These are phyloP conservation scores for Penicillium sp. DNA, from an alignment of 2,329 filamentous ascomycete genomes.

Conservation along the genomic window DNA sequence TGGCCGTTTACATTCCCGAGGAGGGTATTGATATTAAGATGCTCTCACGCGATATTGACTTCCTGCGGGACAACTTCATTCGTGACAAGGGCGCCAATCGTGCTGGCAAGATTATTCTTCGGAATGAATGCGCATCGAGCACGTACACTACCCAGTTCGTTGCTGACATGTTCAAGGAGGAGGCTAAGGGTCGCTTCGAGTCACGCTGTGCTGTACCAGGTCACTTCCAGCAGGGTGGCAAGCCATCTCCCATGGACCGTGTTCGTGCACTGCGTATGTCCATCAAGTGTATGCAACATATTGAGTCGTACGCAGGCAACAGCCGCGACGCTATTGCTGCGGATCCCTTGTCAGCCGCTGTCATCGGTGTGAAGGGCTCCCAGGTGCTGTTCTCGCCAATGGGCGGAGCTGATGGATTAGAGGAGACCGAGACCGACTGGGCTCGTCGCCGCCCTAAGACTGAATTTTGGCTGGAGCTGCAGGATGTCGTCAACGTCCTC, in stretches of 20 bases:
- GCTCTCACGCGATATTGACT: constrained; percentile 85
- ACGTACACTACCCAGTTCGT: constrained; percentile 93
- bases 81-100: constrained; percentile 84
- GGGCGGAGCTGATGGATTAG: constrained; percentile 63
- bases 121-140: constrained; percentile 89
- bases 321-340: constrained; percentile 67
- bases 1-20: constrained; percentile 94
- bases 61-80: constrained; percentile 81
- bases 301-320: constrained; percentile 74
- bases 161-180: constrained; percentile 91
- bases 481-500: constrained; percentile 79
- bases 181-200: constrained; percentile 89
- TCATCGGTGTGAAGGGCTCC: constrained; percentile 92
- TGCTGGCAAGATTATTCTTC: constrained; percentile 90
- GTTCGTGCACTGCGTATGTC: constrained; percentile 88
- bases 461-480: constrained; percentile 82
- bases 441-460: constrained; percentile 78
- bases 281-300: constrained; percentile 89
- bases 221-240: constrained; percentile 91
- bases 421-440: constrained; percentile 90
- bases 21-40: constrained; percentile 93
- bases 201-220: constrained; percentile 87
- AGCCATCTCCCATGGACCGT: constrained; percentile 93
- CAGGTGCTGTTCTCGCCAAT: constrained; percentile 85
- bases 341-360: constrained; percentile 71